phyloP scores from a whole-genome alignment of 148 eudicot species.

The Spergularia marina region DNA sequence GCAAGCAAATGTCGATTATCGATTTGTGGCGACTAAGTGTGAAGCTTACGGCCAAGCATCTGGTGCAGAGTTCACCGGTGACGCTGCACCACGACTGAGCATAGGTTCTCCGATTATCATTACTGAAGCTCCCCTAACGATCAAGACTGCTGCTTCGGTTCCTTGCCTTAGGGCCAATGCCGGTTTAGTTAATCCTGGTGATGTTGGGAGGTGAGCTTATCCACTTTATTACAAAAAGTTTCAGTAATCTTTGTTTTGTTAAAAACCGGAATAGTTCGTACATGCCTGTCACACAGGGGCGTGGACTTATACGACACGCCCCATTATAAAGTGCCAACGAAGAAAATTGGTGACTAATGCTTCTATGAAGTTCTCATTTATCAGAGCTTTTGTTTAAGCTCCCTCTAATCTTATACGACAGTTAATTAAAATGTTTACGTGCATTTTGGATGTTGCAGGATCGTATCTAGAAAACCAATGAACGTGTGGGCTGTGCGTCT shows the following conservation, averaged over 20 bases:
- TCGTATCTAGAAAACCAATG: conserved; percentile 81
- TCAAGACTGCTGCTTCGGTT: conserved; percentile 88
- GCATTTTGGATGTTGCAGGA: conserved; percentile 39
- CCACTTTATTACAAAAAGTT: too few species aligned
- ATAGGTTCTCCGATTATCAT: conserved; percentile 76
- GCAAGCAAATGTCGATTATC: background rate
- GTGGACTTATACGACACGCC: too few species aligned
- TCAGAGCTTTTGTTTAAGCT: background rate
- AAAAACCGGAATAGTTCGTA: too few species aligned
- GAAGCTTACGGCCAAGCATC: background rate
- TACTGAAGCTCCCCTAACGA: conserved; percentile 67
- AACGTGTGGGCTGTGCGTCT: conserved; percentile 94
- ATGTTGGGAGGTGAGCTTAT: conserved; percentile 69
- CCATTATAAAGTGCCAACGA: too few species aligned
- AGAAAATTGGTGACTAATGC: too few species aligned
- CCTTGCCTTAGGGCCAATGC: conserved; percentile 75
- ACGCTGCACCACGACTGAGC: conserved; percentile 32
- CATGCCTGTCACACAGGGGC: too few species aligned
- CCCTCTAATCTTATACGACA: background rate
- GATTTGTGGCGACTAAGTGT: conserved; percentile 11
- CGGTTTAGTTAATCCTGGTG: conserved; percentile 81
- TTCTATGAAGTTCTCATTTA: background rate
- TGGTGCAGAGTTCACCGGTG: background rate
- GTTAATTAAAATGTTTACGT: background rate
- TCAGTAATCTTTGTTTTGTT: too few species aligned